These are phyloP conservation scores for Cladosporium colombiae DNA, from an alignment of 2,329 filamentous ascomycete species.

Conservation along the genomic window DNA sequence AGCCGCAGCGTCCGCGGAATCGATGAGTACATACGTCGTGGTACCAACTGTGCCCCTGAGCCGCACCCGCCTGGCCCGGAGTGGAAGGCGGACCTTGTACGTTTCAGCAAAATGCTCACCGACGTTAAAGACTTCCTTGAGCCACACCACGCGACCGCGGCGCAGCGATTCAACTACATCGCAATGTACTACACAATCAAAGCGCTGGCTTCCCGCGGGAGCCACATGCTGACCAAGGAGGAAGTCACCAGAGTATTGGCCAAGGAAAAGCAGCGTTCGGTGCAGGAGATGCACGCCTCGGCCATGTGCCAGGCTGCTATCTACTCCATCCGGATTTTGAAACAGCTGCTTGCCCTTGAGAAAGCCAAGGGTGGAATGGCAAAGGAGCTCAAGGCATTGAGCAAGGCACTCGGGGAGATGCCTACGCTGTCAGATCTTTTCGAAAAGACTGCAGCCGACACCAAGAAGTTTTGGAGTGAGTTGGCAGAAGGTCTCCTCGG, in stretches of 20 bases:
- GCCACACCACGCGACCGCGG: not conserved
- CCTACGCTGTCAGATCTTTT: constrained; percentile 15
- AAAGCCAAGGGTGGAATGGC: not conserved
- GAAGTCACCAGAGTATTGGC: constrained; percentile 32
- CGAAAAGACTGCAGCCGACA: constrained; percentile 2
- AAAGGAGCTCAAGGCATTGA: not conserved
- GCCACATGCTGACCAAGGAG: constrained; percentile 24
- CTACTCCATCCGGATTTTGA: constrained; percentile 47
- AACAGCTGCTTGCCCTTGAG: constrained; percentile 36
- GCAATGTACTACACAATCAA: constrained; percentile 25
- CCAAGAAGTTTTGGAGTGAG: constrained; percentile 4
- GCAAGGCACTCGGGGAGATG: constrained; percentile 6
- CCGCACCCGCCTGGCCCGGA: constrained; percentile 18
- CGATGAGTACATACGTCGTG: constrained; percentile 43
- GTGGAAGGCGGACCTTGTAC: not conserved
- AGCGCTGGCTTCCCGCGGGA: constrained; percentile 21
- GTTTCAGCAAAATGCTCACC: constrained; percentile 13
- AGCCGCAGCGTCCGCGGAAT: constrained; percentile 25
- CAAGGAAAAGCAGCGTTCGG: constrained; percentile 37
- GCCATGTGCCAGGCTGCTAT: constrained; percentile 45
- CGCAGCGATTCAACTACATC: constrained; percentile 19
- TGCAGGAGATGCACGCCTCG: constrained; percentile 42
- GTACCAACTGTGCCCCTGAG: constrained; percentile 28
- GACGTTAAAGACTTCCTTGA: constrained; percentile 20
- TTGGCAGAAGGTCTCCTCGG: constrained; percentile 10